A percentile compares a stretch with the other conserved stretches of the same genome.
phyloP scores from a whole-genome alignment of 331 rosid genomes.

The Stylosanthes scabra region DNA sequence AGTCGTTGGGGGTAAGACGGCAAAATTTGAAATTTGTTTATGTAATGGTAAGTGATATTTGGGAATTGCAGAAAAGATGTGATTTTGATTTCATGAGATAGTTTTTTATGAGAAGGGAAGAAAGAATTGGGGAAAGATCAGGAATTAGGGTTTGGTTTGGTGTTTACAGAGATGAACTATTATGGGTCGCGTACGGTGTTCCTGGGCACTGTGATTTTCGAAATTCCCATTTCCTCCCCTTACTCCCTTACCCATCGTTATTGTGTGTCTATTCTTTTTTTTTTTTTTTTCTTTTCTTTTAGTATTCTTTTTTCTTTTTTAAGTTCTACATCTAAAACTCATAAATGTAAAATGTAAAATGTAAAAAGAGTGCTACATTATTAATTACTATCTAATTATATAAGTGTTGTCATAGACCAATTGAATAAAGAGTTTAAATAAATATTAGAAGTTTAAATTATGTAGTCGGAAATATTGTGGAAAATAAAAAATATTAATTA shows the following conservation, averaged over 20 bases:
- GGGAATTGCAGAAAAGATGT: constrained; percentile 19
- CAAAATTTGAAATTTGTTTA: constrained; percentile 31
- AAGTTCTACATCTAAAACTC: no score
- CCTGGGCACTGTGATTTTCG: constrained; percentile 58
- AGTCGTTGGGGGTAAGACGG: constrained; percentile 6
- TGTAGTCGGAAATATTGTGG: no score
- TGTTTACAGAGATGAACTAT: constrained; percentile 57
- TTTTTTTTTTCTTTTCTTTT: background rate
- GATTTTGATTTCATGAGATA: constrained; percentile 24
- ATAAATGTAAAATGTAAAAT: no score
- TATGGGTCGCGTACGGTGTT: constrained; percentile 71
- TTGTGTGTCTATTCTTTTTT: no score
- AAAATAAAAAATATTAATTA: no score
- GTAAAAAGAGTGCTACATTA: no score
- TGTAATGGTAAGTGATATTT: constrained; percentile 10
- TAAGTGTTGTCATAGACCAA: no score
- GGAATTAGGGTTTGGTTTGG: constrained; percentile 66
- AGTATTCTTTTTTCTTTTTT: no score
- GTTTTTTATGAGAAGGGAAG: constrained; percentile 15
- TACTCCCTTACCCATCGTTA: constrained; percentile 7
- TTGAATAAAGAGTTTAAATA: no score
- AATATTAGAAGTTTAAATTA: no score
- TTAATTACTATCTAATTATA: no score
- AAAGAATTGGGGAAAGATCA: constrained; percentile 35
- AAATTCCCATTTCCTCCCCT: constrained; percentile 47